phyloP scores from a whole-genome alignment of 441 rosid species.

The Viola pubescens region DNA sequence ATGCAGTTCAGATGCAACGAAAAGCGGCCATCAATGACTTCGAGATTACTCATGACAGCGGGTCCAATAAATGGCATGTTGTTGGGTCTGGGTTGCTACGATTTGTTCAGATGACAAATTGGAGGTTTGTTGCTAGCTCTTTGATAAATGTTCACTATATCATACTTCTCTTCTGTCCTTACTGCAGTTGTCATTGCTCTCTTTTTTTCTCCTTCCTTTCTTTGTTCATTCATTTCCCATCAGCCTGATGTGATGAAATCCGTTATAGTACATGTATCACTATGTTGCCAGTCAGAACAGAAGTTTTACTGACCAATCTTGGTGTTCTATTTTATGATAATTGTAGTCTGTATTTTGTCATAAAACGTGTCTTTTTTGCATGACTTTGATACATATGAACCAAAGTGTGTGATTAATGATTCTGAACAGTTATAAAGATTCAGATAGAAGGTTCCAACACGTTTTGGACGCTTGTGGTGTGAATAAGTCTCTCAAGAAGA shows the following conservation, averaged over 20 bases:
- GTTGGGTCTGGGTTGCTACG: slow-evolving; percentile 79
- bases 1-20: slow-evolving; percentile 57
- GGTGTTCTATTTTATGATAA: background rate
- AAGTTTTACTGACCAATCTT: background rate
- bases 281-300: too few species aligned
- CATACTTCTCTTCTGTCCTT: background rate
- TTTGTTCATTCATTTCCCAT: too few species aligned
- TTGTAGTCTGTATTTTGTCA: background rate
- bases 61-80: slow-evolving; percentile 64
- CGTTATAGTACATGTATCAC: too few species aligned
- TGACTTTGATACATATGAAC: background rate
- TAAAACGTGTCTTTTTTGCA: background rate
- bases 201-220: too few species aligned
- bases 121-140: slow-evolving; percentile 44
- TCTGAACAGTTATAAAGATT: slow-evolving; percentile 64
- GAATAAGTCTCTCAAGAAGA: slow-evolving; percentile 53
- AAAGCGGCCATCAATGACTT: slow-evolving; percentile 70
- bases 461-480: slow-evolving; percentile 92
- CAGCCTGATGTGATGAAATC: too few species aligned
- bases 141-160: background rate
- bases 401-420: slow-evolving; percentile 6
- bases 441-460: slow-evolving; percentile 83
- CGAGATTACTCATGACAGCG: slow-evolving; percentile 50
- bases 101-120: slow-evolving; percentile 95
- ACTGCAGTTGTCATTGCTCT: too few species aligned